Conservation (phyloP, 768 basidiomycete genomes). For the Boletus subparvulus region DNA sequence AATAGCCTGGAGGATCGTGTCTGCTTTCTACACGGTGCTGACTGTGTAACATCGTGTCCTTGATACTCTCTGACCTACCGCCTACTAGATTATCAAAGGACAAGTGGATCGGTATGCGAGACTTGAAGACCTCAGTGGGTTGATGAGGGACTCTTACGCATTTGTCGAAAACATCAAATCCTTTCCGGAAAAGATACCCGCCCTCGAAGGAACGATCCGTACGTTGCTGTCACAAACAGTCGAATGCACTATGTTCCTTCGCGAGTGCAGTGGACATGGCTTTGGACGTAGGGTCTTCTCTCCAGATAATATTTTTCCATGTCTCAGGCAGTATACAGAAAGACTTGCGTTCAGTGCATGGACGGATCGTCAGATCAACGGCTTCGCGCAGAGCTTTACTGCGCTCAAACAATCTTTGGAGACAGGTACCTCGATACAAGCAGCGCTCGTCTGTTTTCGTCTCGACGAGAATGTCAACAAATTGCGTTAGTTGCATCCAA, state of each 20-base stretch:
- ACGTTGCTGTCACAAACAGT: slow-evolving; percentile 33
- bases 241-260: slow-evolving; percentile 38
- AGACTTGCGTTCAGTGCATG: slow-evolving; percentile 15
- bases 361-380: slow-evolving; percentile 21
- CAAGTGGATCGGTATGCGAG: slow-evolving; percentile 28
- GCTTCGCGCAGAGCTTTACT: slow-evolving; percentile 23
- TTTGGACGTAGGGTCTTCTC: slow-evolving; percentile 30
- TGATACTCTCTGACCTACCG: slow-evolving; percentile 2
- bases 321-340: slow-evolving; percentile 18
- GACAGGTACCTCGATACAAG: slow-evolving; percentile 25
- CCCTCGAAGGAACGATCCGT: slow-evolving; percentile 28
- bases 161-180: slow-evolving; percentile 32
- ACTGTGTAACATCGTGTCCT: not conserved
- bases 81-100: slow-evolving; percentile 25
- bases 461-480: slow-evolving; percentile 27
- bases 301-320: not conserved
- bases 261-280: slow-evolving; percentile 35
- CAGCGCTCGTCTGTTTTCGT: slow-evolving; percentile 29
- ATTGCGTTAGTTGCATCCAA: slow-evolving; percentile 20
- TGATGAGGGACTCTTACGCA: slow-evolving; percentile 34
- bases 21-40: slow-evolving; percentile 29
- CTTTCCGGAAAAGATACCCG: slow-evolving; percentile 28
- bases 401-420: slow-evolving; percentile 28
- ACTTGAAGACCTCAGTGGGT: slow-evolving; percentile 24
- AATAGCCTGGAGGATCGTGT: slow-evolving; percentile 29